Evolutionary conservation across 495 filamentous ascomycete species (phyloP).

Genomic region (Trichocladium antarcticum): DNA sequence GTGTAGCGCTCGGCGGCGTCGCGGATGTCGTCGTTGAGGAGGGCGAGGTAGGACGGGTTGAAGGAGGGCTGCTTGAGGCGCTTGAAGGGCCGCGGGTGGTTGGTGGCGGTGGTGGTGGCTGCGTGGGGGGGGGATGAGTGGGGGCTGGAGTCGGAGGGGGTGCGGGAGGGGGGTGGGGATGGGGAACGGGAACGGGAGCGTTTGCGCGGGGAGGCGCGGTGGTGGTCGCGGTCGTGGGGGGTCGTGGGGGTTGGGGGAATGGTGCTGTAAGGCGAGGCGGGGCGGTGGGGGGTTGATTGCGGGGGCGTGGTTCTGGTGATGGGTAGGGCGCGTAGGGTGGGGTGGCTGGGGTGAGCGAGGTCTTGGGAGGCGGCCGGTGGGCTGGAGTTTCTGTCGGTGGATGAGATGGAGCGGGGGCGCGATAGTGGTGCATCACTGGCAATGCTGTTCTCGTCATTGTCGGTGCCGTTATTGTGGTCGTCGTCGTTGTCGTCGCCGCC

Average conservation of each 20-base stretch:
- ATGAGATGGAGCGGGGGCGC: neutral
- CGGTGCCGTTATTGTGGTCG: neutral
- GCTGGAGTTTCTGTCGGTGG: constrained; percentile 4
- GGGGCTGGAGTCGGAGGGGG: neutral
- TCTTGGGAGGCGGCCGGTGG: constrained; percentile 1
- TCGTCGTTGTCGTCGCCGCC: neutral
- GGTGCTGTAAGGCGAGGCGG: constrained; percentile 1
- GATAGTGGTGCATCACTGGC: neutral
- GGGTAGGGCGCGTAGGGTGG: neutral
- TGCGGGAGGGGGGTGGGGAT: neutral
- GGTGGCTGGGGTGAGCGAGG: neutral
- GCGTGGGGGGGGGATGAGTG: neutral
- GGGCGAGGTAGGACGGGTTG: constrained; percentile 44
- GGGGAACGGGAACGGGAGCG: constrained; percentile 4
- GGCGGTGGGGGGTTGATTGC: neutral
- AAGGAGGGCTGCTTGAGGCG: constrained; percentile 23
- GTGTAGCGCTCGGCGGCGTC: constrained; percentile 29
- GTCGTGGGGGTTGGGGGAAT: constrained; percentile 7
- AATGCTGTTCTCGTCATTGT: neutral
- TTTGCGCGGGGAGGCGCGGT: constrained; percentile 5
- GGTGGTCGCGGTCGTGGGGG: too few species aligned
- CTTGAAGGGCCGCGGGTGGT: too few species aligned
- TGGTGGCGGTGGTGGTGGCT: too few species aligned
- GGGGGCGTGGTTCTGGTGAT: neutral
- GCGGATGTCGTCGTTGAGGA: constrained; percentile 47